A percentile compares a stretch with the other conserved stretches of the same genome.
phyloP scores from a whole-genome alignment of 2,329 filamentous ascomycete species.

The Penicillium nordicum region DNA sequence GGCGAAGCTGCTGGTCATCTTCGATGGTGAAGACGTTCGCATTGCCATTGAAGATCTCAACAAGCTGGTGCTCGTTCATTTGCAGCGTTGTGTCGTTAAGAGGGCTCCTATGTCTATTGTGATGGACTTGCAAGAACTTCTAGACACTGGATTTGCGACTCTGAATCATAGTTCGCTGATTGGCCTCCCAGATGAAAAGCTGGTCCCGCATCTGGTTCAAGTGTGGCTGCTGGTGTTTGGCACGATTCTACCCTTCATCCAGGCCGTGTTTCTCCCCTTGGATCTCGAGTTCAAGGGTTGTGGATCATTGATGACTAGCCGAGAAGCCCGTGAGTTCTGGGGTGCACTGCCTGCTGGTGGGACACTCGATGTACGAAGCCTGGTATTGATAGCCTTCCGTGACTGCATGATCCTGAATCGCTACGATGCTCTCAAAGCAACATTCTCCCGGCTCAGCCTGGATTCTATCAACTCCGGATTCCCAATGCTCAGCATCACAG shows the following conservation, averaged over 20 bases:
- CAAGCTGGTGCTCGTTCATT: conserved; percentile 58
- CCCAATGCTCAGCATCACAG: conserved; percentile 40
- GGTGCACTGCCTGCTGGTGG: conserved; percentile 54
- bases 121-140: conserved; percentile 60
- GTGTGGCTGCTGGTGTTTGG: conserved; percentile 94
- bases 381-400: conserved; percentile 83
- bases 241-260: conserved; percentile 84
- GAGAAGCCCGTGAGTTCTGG: conserved; percentile 89
- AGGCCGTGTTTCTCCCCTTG: conserved; percentile 88
- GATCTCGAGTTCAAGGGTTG: conserved; percentile 89
- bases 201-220: conserved; percentile 88
- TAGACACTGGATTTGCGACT: conserved; percentile 73
- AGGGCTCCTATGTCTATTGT: conserved; percentile 57
- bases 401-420: conserved; percentile 85
- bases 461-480: conserved; percentile 65
- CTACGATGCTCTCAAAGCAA: conserved; percentile 81
- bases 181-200: conserved; percentile 73
- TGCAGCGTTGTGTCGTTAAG: conserved; percentile 61
- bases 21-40: conserved; percentile 62
- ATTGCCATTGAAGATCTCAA: conserved; percentile 66
- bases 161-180: conserved; percentile 74
- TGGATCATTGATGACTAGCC: conserved; percentile 71
- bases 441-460: conserved; percentile 83
- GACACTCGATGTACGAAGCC: conserved; percentile 78
- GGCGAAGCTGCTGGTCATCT: conserved; percentile 60